Conservation (phyloP, 441 rosid species). For the Populus trichocarpa region DNA sequence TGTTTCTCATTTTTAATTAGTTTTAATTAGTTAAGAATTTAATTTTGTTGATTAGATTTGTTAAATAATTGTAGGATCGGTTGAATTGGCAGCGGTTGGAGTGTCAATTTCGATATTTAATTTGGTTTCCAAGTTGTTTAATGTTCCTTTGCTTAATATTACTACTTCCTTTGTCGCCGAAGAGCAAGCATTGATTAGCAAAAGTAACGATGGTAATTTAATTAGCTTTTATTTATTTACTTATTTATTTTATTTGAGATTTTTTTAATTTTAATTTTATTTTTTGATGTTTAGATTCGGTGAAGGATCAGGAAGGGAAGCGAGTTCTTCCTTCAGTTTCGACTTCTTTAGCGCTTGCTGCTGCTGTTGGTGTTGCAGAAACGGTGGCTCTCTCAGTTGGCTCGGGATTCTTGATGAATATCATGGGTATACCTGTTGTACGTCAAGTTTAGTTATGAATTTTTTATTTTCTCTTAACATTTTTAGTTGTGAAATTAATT, state of each 20-base stretch:
- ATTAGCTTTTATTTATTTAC: not conserved
- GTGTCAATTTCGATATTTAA: conserved; percentile 80
- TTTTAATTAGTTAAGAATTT: not conserved
- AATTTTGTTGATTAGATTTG: not conserved
- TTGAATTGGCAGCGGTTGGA: conserved; percentile 90
- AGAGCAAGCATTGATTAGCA: conserved; percentile 55
- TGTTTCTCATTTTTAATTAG: not conserved
- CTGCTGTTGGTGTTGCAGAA: conserved; percentile 77
- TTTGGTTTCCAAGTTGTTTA: conserved; percentile 81
- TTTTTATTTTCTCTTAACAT: not conserved
- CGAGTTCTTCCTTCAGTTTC: conserved; percentile 67
- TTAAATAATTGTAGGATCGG: conserved; percentile 52
- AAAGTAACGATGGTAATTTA: conserved; percentile 17
- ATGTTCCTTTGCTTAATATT: conserved; percentile 81
- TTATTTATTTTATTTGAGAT: not conserved
- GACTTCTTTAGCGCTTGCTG: conserved; percentile 77
- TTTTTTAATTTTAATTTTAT: not conserved
- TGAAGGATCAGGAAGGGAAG: conserved; percentile 36
- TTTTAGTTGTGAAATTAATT: not conserved
- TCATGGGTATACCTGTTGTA: conserved; percentile 96
- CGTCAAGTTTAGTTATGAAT: conserved; percentile 35
- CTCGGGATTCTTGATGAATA: conserved; percentile 70
- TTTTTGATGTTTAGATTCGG: conserved; percentile 32
- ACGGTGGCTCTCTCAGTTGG: conserved; percentile 67
- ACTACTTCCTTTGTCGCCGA: conserved; percentile 93